Conservation (phyloP, 2,329 filamentous ascomycete genomes). For the Spiromastix sp. region DNA sequence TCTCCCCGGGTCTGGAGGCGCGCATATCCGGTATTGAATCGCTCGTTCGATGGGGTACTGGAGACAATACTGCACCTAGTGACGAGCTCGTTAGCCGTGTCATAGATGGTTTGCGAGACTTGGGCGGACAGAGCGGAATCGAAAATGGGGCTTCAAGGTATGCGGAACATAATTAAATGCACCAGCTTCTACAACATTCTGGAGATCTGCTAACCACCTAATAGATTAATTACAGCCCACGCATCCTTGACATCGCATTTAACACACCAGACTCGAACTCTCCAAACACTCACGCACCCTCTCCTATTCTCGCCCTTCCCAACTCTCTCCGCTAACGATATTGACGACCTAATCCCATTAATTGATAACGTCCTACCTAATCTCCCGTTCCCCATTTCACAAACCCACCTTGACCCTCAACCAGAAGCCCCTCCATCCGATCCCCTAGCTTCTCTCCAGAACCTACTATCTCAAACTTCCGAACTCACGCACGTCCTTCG, state of each 20-base stretch:
- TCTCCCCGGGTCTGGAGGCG: conserved; percentile 45
- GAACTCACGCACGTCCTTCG: conserved; percentile 72
- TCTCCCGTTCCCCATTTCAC: conserved; percentile 39
- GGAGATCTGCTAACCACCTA: conserved; percentile 2
- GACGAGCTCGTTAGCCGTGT: conserved; percentile 44
- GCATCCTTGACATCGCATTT: conserved; percentile 50
- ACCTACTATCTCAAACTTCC: conserved; percentile 58
- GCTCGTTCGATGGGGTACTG: conserved; percentile 42
- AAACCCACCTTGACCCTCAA: conserved; percentile 14
- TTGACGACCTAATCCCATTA: conserved; percentile 48
- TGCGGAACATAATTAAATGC: conserved; percentile 7
- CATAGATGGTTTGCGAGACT: conserved; percentile 41
- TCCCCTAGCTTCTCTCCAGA: conserved; percentile 54
- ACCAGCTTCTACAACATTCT: neutral
- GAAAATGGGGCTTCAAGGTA: conserved; percentile 48
- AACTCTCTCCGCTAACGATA: conserved; percentile 40
- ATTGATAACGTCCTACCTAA: conserved; percentile 44
- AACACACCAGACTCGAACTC: conserved; percentile 48
- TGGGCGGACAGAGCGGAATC: conserved; percentile 45
- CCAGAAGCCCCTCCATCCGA: conserved; percentile 18
- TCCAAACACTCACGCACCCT: conserved; percentile 48
- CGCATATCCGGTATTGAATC: conserved; percentile 47
- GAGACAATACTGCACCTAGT: conserved; percentile 40
- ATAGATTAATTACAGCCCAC: conserved; percentile 48
- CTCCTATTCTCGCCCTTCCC: conserved; percentile 49